These are phyloP conservation scores for Stagonosporopsis cucurbitacearum DNA, from an alignment of 2,329 filamentous ascomycete species.

Conservation along the genomic window DNA sequence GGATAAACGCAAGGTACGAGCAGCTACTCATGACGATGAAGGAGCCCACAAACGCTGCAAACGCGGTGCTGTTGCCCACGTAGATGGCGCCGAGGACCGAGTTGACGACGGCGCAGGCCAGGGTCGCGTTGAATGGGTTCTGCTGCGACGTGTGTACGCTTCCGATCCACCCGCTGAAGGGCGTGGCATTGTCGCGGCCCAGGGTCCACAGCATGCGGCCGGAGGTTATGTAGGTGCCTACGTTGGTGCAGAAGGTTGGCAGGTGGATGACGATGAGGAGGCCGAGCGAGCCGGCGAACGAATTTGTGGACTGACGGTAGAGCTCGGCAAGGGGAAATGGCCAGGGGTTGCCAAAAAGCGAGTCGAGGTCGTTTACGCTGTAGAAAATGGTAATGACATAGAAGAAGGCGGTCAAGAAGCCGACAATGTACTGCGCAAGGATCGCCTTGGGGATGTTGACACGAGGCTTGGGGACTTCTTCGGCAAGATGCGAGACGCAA, in stretches of 20 bases:
- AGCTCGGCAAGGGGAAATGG: conserved; percentile 71
- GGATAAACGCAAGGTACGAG: conserved; percentile 69
- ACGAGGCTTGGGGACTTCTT: conserved; percentile 52
- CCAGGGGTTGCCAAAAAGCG: conserved; percentile 57
- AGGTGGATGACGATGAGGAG: conserved; percentile 61
- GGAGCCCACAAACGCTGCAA: conserved; percentile 69
- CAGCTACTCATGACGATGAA: conserved; percentile 63
- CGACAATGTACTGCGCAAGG: conserved; percentile 47
- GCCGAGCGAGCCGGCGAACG: conserved; percentile 50
- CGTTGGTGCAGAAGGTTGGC: conserved; percentile 58
- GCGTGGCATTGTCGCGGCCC: conserved; percentile 63
- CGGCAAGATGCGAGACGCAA: conserved; percentile 69
- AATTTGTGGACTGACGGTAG: conserved; percentile 60
- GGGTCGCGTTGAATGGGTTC: conserved; percentile 63
- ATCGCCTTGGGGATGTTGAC: conserved; percentile 52
- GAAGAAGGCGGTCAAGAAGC: conserved; percentile 46
- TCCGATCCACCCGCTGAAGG: conserved; percentile 58
- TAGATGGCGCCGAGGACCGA: conserved; percentile 69
- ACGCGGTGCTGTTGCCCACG: conserved; percentile 70
- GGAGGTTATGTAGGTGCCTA: conserved; percentile 65
- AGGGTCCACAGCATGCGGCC: conserved; percentile 70
- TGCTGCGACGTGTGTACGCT: conserved; percentile 55
- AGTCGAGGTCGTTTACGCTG: conserved; percentile 63
- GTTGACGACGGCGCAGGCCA: conserved; percentile 58
- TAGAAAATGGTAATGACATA: conserved; percentile 59